Evolutionary conservation across 306 rosid genomes (phyloP).

Genomic region (Bauhinia variegata): DNA sequence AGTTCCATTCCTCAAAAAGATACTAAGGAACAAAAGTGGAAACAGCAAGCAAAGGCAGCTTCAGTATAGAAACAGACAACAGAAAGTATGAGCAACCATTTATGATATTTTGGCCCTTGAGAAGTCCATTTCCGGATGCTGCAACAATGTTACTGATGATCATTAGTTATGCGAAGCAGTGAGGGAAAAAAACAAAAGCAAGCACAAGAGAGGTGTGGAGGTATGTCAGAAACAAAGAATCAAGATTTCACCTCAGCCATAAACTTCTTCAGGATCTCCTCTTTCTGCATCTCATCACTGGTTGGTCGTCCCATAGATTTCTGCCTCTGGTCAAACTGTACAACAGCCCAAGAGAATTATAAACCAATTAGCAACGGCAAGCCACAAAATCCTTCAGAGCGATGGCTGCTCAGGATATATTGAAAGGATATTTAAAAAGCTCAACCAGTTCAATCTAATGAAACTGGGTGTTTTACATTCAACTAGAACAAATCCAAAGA

Average conservation of each 20-base stretch:
- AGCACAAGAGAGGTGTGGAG: background rate
- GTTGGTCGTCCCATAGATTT: constrained; percentile 88
- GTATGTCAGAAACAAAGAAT: background rate
- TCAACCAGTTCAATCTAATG: background rate
- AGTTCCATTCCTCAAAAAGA: background rate
- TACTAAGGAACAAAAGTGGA: background rate
- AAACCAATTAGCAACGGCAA: constrained; percentile 9
- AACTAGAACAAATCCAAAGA: constrained; percentile 23
- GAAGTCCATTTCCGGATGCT: constrained; percentile 99
- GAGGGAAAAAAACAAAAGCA: background rate
- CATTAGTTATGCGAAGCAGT: background rate
- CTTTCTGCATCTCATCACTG: constrained; percentile 83
- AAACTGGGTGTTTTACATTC: constrained; percentile 1
- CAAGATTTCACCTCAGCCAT: constrained; percentile 67
- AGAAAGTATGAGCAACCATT: background rate
- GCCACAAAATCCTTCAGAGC: background rate
- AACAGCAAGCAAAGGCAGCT: background rate
- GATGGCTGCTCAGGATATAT: background rate
- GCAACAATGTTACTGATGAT: constrained; percentile 35
- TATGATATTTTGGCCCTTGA: constrained; percentile 70
- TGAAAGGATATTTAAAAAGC: background rate
- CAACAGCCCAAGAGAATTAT: background rate
- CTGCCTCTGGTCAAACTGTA: constrained; percentile 93
- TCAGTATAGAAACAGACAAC: background rate
- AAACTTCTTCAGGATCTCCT: constrained; percentile 81